A percentile compares a stretch with the other conserved stretches of the same genome.
These are phyloP conservation scores for Ciborinia camelliae DNA, from an alignment of 2,329 filamentous ascomycete species.

Conservation along the genomic window DNA sequence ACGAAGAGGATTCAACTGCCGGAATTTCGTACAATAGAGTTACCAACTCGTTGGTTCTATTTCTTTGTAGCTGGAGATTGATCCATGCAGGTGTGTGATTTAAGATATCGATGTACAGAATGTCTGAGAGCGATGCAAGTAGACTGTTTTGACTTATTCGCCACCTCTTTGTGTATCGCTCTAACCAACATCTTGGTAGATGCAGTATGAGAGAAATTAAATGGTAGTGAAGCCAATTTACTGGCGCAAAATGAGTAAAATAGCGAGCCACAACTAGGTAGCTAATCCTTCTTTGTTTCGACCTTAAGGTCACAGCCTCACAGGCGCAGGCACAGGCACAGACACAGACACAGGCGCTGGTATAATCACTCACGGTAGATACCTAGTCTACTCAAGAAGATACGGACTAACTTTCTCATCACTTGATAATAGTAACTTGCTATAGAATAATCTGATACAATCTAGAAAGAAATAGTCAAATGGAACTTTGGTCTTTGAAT, in stretches of 20 bases:
- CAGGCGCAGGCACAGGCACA: neutral
- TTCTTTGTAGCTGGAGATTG: neutral
- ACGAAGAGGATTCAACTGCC: neutral
- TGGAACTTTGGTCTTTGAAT: neutral
- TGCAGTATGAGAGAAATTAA: neutral
- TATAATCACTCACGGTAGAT: conserved; percentile 1
- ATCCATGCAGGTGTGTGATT: conserved; percentile 2
- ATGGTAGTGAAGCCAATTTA: neutral
- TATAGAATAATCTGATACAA: conserved; percentile 6
- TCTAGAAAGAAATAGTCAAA: neutral
- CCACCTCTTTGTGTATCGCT: neutral
- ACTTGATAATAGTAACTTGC: neutral
- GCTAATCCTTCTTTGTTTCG: conserved; percentile 3
- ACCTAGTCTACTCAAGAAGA: neutral
- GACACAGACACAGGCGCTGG: conserved; percentile 2
- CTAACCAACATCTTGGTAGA: neutral
- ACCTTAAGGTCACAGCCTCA: no score
- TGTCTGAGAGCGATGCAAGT: conserved; percentile 4
- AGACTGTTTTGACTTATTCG: neutral
- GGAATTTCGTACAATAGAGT: neutral
- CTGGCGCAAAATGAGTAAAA: neutral
- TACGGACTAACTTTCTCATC: neutral
- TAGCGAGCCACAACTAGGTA: conserved; percentile 2
- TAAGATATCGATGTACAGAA: conserved; percentile 6
- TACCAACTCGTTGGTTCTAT: neutral